phyloP scores from a whole-genome alignment of 306 rosid species.

The Sechiopsis laciniata region DNA sequence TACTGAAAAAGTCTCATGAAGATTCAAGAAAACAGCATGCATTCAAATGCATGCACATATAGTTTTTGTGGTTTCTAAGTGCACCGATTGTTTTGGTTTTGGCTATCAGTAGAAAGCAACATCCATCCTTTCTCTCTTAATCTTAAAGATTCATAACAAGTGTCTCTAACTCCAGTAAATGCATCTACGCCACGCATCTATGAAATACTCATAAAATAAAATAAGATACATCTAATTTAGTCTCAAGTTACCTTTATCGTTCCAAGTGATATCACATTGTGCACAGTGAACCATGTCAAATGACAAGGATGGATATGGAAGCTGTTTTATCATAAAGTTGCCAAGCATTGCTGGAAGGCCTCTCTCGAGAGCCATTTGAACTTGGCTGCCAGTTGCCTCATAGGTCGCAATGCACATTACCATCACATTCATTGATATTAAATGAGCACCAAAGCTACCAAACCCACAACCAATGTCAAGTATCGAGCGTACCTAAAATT shows the following conservation, averaged over 20 bases:
- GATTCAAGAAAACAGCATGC: background rate
- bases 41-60: background rate
- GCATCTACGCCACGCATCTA: background rate
- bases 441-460: slow-evolving; percentile 98
- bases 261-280: slow-evolving; percentile 87
- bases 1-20: background rate
- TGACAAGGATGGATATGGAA: slow-evolving; percentile 87
- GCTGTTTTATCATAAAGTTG: slow-evolving; percentile 64
- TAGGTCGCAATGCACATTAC: slow-evolving; percentile 80
- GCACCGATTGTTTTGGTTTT: background rate
- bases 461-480: slow-evolving; percentile 95
- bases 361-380: slow-evolving; percentile 96
- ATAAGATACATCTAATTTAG: background rate
- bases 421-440: slow-evolving; percentile 75
- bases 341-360: slow-evolving; percentile 98
- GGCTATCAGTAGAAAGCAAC: background rate
- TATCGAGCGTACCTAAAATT: slow-evolving; percentile 63
- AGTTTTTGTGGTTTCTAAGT: background rate
- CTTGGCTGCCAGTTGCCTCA: slow-evolving; percentile 99
- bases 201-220: slow-evolving; percentile 6
- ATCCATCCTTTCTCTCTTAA: background rate
- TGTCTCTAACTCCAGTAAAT: slow-evolving; percentile 6
- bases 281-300: slow-evolving; percentile 98
- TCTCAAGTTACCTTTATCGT: slow-evolving; percentile 53
- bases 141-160: background rate